Evolutionary conservation across 345 rosid genomes (phyloP).

Genomic region (Eucalyptus grandis): DNA sequence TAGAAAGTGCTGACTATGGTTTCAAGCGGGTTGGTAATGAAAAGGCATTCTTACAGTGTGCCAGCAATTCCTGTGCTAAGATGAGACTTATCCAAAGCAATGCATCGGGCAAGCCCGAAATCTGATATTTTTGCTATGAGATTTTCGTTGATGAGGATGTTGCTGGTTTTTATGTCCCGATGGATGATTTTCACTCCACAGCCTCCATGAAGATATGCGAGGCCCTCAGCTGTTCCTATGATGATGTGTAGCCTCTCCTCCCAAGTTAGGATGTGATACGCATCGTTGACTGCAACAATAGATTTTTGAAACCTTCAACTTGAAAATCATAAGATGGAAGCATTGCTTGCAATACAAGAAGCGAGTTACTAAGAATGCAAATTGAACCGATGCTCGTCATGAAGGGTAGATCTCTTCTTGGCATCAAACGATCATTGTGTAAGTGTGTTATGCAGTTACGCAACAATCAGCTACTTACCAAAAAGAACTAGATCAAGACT

Average conservation of each 20-base stretch:
- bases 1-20: background rate
- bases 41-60: constrained; percentile 35
- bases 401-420: background rate
- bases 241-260: constrained; percentile 45
- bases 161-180: constrained; percentile 76
- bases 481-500: constrained; percentile 72
- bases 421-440: background rate
- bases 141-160: constrained; percentile 57
- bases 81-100: constrained; percentile 24
- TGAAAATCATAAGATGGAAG: background rate
- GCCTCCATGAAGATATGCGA: constrained; percentile 58
- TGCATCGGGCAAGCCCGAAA: constrained; percentile 63
- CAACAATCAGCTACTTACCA: constrained; percentile 8
- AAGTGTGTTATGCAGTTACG: background rate
- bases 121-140: constrained; percentile 66
- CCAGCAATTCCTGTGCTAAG: constrained; percentile 64
- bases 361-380: background rate
- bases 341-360: background rate
- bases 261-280: constrained; percentile 41
- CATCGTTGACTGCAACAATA: constrained; percentile 23
- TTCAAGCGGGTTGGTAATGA: background rate
- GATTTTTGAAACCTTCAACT: background rate
- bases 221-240: constrained; percentile 64
- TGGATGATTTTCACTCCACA: constrained; percentile 56
- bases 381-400: background rate